Conservation (phyloP, 805 yeast species). For the Yamadazyma insecticola region DNA sequence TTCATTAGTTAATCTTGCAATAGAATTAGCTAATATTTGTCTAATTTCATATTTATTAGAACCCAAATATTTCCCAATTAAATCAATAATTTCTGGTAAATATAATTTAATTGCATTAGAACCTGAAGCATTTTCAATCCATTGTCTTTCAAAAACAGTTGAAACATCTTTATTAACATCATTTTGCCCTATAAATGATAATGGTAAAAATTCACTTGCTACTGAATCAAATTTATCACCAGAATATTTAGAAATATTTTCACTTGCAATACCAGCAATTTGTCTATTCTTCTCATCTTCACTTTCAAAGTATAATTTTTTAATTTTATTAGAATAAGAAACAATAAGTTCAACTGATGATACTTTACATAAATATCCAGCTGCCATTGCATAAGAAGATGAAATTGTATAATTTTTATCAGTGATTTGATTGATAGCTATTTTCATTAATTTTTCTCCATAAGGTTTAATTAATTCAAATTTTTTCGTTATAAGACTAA, state of each 20-base stretch:
- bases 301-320: conserved; percentile 55
- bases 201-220: conserved; percentile 65
- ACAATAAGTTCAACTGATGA: conserved; percentile 49
- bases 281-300: conserved; percentile 43
- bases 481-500: conserved; percentile 57
- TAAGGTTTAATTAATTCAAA: conserved; percentile 39
- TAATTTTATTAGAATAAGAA: conserved; percentile 49
- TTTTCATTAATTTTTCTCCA: conserved; percentile 59
- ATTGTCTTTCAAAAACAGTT: conserved; percentile 52
- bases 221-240: conserved; percentile 61
- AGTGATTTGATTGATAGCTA: conserved; percentile 53
- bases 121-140: conserved; percentile 78
- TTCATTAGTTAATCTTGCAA: conserved; percentile 49
- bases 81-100: conserved; percentile 56
- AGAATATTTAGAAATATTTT: conserved; percentile 63
- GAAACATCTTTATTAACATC: conserved; percentile 49
- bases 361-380: conserved; percentile 72
- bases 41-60: conserved; percentile 62
- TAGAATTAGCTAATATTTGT: conserved; percentile 63
- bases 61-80: conserved; percentile 45
- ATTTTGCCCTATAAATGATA: conserved; percentile 73
- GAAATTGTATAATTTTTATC: conserved; percentile 73
- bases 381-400: conserved; percentile 70
- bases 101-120: conserved; percentile 71
- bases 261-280: conserved; percentile 58